Evolutionary conservation across 495 filamentous ascomycete species (phyloP).

Genomic region (Daldinia loculata): DNA sequence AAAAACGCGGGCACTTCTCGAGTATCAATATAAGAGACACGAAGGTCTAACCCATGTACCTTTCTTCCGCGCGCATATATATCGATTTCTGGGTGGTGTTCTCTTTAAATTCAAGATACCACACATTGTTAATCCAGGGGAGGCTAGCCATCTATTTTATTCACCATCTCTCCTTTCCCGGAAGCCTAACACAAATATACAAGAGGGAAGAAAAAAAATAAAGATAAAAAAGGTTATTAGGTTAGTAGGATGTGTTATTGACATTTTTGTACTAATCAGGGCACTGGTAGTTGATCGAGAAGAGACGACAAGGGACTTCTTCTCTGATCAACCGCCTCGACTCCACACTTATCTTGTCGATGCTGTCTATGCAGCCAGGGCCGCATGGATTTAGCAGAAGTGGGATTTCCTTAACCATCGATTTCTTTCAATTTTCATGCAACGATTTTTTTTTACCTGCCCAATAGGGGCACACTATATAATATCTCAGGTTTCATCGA

Average conservation of each 20-base stretch:
- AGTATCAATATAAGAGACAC: slow-evolving; percentile 8
- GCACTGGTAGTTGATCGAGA: neutral
- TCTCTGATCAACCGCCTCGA: neutral
- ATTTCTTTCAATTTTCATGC: neutral
- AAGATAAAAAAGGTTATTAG: no score
- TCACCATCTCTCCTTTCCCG: slow-evolving; percentile 3
- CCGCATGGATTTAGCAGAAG: neutral
- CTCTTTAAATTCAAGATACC: slow-evolving; percentile 45
- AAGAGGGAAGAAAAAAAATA: neutral
- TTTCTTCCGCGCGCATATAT: slow-evolving; percentile 17
- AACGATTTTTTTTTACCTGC: neutral
- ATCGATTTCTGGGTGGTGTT: slow-evolving; percentile 37
- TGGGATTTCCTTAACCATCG: neutral
- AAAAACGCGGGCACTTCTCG: neutral
- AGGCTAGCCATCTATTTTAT: slow-evolving; percentile 10
- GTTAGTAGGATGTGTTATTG: neutral
- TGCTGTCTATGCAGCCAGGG: no score
- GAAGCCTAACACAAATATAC: neutral
- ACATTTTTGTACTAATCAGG: neutral
- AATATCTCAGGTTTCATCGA: slow-evolving; percentile 27
- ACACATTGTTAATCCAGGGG: slow-evolving; percentile 25
- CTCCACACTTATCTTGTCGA: neutral
- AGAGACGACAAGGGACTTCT: neutral
- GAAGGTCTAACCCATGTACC: neutral
- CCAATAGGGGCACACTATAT: slow-evolving; percentile 15